These are phyloP conservation scores for Vararia minispora DNA, from an alignment of 768 basidiomycete species.

Conservation along the genomic window DNA sequence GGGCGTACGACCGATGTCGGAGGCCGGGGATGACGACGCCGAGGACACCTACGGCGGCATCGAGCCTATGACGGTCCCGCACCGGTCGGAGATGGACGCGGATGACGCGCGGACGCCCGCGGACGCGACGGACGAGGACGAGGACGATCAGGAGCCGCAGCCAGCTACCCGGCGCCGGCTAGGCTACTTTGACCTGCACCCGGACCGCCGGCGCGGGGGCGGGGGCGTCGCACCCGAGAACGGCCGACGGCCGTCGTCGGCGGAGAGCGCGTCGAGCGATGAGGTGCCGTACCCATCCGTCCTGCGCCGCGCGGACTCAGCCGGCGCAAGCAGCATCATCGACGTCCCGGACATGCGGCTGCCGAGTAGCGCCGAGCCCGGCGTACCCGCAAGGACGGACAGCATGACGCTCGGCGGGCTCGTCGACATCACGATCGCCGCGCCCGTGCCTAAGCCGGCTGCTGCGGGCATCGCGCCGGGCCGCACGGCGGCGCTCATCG, in stretches of 20 bases:
- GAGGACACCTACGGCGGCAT: slow-evolving; percentile 13
- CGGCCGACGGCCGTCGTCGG: slow-evolving; percentile 16
- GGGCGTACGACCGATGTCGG: slow-evolving; percentile 29
- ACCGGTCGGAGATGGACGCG: slow-evolving; percentile 5
- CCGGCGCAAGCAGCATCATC: neutral
- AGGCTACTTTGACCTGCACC: slow-evolving; percentile 74
- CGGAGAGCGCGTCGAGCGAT: slow-evolving; percentile 4
- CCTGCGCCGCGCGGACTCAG: neutral
- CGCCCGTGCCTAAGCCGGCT: neutral
- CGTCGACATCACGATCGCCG: neutral
- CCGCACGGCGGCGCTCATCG: slow-evolving; percentile 71
- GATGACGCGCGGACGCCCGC: slow-evolving; percentile 4
- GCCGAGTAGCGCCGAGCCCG: neutral
- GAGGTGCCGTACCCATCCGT: neutral
- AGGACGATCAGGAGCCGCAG: slow-evolving; percentile 11
- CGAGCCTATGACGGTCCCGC: slow-evolving; percentile 14
- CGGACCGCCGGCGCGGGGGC: slow-evolving; percentile 43
- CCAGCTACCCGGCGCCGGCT: slow-evolving; percentile 24
- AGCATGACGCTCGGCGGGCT: neutral
- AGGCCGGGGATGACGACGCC: slow-evolving; percentile 28
- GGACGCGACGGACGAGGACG: slow-evolving; percentile 17
- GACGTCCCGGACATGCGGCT: slow-evolving; percentile 3
- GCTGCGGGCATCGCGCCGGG: slow-evolving; percentile 24
- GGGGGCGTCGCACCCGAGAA: slow-evolving; percentile 9
- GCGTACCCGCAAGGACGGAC: neutral